A percentile compares a stretch with the other conserved stretches of the same genome.
These are phyloP conservation scores for Abortiporus biennis DNA, from an alignment of 1,284 basidiomycete species.

Conservation along the genomic window DNA sequence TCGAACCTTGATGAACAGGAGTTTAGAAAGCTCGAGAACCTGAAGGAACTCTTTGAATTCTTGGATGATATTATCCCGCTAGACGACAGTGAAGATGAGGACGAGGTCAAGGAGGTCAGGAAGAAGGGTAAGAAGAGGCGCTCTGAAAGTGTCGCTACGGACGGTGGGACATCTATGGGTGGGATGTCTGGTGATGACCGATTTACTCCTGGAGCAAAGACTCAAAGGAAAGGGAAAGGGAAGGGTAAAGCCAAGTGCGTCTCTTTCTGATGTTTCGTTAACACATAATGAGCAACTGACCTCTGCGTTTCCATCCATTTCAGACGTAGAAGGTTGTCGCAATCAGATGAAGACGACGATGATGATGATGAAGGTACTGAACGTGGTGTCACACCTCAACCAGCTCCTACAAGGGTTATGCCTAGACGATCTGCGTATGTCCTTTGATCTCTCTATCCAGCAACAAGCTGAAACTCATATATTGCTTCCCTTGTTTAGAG, in stretches of 20 bases:
- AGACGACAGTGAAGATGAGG: constrained; percentile 46
- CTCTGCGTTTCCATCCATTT: not conserved
- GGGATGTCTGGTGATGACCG: constrained; percentile 23
- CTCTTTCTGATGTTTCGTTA: not conserved
- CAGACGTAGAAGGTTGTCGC: constrained; percentile 34
- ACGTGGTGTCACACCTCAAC: constrained; percentile 17
- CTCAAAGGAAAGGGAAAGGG: constrained; percentile 17
- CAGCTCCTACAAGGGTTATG: constrained; percentile 26
- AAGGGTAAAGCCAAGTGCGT: constrained; percentile 27
- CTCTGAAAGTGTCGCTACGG: constrained; percentile 30
- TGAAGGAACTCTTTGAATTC: constrained; percentile 60
- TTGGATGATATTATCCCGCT: constrained; percentile 47
- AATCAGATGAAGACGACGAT: constrained; percentile 38
- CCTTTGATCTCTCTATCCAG: not conserved
- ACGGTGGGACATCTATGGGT: constrained; percentile 18
- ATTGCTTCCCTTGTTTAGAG: constrained; percentile 11
- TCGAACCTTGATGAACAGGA: constrained; percentile 68
- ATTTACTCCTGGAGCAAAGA: constrained; percentile 16
- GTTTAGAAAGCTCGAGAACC: constrained; percentile 49
- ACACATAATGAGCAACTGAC: too few relatives aligned
- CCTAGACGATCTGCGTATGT: constrained; percentile 30
- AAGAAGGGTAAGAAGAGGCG: constrained; percentile 29
- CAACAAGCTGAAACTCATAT: too few relatives aligned
- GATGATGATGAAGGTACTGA: constrained; percentile 27
- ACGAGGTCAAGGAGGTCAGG: constrained; percentile 35